Conservation (phyloP, 148 eudicot genomes). For the Amaranthus hypochondriacus region DNA sequence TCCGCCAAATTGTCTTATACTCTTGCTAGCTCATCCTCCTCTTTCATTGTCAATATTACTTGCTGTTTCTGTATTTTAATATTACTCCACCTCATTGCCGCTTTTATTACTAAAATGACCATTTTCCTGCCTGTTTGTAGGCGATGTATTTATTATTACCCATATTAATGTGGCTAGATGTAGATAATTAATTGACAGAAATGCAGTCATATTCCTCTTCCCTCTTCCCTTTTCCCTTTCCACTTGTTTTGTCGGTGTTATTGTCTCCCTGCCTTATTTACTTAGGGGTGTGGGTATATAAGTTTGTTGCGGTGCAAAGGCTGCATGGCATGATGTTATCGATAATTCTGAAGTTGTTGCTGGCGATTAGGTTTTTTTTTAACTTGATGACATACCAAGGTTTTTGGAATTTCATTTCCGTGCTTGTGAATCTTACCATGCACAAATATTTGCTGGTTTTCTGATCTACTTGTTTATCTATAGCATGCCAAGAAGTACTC, state of each 20-base stretch:
- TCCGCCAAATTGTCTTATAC: no score
- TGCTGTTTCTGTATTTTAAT: no score
- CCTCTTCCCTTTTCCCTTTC: no score
- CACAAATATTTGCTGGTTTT: not conserved
- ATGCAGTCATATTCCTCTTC: no score
- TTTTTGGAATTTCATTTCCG: not conserved
- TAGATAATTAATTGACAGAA: no score
- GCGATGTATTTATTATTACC: not conserved
- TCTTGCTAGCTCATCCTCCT: no score
- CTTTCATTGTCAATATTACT: no score
- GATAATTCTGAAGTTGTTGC: not conserved
- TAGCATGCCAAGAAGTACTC: not conserved
- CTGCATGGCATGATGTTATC: not conserved
- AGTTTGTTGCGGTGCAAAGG: not conserved
- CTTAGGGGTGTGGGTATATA: not conserved
- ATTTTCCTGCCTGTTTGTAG: not conserved
- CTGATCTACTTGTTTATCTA: not conserved
- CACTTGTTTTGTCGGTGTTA: not conserved
- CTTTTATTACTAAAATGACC: not conserved
- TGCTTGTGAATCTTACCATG: not conserved
- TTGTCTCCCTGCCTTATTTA: not conserved
- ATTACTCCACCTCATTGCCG: no score
- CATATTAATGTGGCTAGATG: no score
- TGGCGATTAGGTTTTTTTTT: not conserved
- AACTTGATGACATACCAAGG: not conserved